These are phyloP conservation scores for Flaveria ramosissima DNA, from an alignment of 129 eudicot genomes.

Conservation along the genomic window DNA sequence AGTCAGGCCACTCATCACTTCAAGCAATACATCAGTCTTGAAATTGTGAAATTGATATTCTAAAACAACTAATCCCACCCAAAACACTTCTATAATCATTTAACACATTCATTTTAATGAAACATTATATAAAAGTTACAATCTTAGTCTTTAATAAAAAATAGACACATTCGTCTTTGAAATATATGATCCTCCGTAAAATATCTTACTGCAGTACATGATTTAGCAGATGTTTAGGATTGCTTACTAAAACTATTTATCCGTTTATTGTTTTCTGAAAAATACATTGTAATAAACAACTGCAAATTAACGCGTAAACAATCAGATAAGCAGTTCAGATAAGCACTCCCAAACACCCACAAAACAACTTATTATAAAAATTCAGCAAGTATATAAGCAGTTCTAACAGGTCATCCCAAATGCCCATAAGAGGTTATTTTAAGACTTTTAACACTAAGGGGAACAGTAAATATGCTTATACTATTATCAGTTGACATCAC, in stretches of 20 bases:
- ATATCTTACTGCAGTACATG: not conserved
- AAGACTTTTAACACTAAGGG: not conserved
- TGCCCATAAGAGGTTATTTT: not conserved
- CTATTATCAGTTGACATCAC: not conserved
- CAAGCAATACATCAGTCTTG: constrained; percentile 12
- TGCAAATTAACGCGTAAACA: too few species aligned
- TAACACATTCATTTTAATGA: not conserved
- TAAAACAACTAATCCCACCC: constrained; percentile 6
- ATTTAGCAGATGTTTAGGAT: not conserved
- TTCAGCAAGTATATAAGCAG: not conserved
- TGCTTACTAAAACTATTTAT: not conserved
- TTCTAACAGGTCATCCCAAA: not conserved
- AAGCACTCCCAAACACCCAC: not conserved
- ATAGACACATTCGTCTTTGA: not conserved
- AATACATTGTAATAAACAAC: too few species aligned
- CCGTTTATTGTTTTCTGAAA: not conserved
- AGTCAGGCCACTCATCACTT: constrained; percentile 18
- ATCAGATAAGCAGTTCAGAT: not conserved
- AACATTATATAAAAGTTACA: not conserved
- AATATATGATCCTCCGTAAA: not conserved
- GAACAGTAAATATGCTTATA: not conserved
- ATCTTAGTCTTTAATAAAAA: not conserved
- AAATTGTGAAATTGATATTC: constrained; percentile 6
- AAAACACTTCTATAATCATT: not conserved
- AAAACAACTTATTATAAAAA: not conserved